A percentile compares a stretch with the other conserved stretches of the same genome.
phyloP scores from a whole-genome alignment of 306 rosid genomes.

The Citrullus amarus region DNA sequence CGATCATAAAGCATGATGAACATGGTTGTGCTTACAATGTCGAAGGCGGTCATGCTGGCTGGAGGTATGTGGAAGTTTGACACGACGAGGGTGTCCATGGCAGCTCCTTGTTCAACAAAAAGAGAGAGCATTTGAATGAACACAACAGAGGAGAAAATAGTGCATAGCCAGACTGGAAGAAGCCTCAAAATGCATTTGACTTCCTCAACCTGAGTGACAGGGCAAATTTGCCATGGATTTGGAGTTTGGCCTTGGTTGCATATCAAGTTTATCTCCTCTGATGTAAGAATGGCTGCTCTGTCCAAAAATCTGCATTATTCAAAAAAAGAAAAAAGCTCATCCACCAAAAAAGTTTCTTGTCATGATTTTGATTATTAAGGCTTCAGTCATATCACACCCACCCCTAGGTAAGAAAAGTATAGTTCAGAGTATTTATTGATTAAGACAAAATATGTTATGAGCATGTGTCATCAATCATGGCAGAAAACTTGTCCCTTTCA shows the following conservation, averaged over 20 bases:
- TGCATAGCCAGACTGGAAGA: constrained; percentile 44
- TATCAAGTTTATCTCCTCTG: constrained; percentile 13
- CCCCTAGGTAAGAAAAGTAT: not conserved
- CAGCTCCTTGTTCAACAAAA: constrained; percentile 46
- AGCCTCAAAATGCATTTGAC: constrained; percentile 39
- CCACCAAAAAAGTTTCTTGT: not conserved
- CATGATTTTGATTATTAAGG: not conserved
- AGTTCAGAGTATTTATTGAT: not conserved
- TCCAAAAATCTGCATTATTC: constrained; percentile 32
- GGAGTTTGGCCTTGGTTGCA: constrained; percentile 19
- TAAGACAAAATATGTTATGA: not conserved
- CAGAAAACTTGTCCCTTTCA: not conserved
- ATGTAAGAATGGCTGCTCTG: constrained; percentile 30
- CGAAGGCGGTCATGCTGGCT: constrained; percentile 49
- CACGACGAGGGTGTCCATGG: constrained; percentile 29
- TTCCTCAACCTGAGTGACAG: constrained; percentile 51
- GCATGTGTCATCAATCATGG: not conserved
- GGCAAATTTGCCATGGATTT: constrained; percentile 43
- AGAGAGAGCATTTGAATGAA: constrained; percentile 52
- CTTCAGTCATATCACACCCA: not conserved
- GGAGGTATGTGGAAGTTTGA: constrained; percentile 39
- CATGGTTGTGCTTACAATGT: constrained; percentile 36
- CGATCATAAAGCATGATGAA: constrained; percentile 36
- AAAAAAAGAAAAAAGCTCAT: not conserved
- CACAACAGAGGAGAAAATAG: constrained; percentile 43